Evolutionary conservation across 2,329 filamentous ascomycete genomes (phyloP), one percentile per base, ranked within the genome.

Genomic region (Alternaria conjuncta): DNA sequence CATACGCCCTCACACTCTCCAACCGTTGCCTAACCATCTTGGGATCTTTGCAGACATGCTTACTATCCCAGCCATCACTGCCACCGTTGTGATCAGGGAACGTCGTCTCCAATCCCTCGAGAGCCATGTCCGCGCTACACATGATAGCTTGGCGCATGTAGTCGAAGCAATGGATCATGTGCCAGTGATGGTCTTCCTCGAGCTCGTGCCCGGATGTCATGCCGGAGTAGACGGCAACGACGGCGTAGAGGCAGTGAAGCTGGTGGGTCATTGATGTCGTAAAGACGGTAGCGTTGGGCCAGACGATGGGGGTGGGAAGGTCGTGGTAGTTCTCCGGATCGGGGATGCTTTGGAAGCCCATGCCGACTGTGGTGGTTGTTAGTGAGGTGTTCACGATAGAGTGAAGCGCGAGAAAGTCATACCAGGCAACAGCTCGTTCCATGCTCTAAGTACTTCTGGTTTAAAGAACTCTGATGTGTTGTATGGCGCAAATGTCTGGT

Each of bases 111-210:
- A 77, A 13, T 0, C 76, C 76, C 51, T 79, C 76, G 0, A 79
- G 61, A 18, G 65, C 64, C 68, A 78, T 70, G 65, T 79, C 76
- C 2, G 76, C 76, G 25, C 49, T 63, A 47, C 76, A 79, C 68
- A 77, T 65, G 46, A 79, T 79, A 1, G 76, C 72, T 54, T 79
- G 76, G 1, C 76, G 70, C 74, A 79, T 73, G 62, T 78, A 79
- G 45, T 79, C 76, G 53, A 78, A 79, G 68, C 76, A 78, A 53
- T 79, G 76, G 23, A 78, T 79, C 74, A 78, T 78, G 55, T 79
- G 76, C 76, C 75, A 78, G 64, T 78, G 76, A 55, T 78, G 75
- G 51, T 78, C 75, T 30, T 78, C 75, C 43, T 75, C 73, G 12
- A 78, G 64, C 18, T 66, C 45, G 32, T 69, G 69, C 26, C 68